phyloP scores from a whole-genome alignment of 1,284 basidiomycete genomes.

The Acaromyces ingoldii region DNA sequence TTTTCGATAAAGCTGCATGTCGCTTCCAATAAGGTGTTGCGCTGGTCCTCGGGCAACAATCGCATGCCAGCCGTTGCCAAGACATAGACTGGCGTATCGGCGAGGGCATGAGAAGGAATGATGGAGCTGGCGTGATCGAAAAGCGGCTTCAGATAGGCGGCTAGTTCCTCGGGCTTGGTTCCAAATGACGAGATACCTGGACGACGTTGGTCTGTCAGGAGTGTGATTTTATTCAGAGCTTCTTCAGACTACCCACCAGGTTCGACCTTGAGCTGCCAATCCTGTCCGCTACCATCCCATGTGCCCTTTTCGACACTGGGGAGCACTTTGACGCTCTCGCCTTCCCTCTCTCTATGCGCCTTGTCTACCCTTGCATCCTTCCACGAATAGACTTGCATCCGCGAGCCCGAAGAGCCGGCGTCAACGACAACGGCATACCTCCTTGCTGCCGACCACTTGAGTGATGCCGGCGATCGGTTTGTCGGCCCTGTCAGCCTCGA shows the following conservation, averaged over 20 bases:
- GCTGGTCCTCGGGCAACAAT: constrained; percentile 66
- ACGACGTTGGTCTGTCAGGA: too few relatives aligned
- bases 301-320: constrained; percentile 90
- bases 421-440: constrained; percentile 91
- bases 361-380: constrained; percentile 65
- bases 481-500: not conserved
- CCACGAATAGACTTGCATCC: constrained; percentile 97
- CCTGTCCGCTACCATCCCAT: constrained; percentile 58
- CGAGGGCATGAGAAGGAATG: constrained; percentile 76
- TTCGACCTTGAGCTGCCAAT: constrained; percentile 87
- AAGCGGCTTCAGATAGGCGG: constrained; percentile 72
- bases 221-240: constrained; percentile 14
- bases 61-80: constrained; percentile 98
- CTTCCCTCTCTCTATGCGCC: constrained; percentile 39
- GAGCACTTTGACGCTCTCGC: constrained; percentile 54
- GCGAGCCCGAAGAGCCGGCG: constrained; percentile 92
- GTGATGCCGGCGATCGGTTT: not conserved
- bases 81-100: constrained; percentile 82
- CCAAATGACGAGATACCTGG: constrained; percentile 82
- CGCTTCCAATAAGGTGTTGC: constrained; percentile 66
- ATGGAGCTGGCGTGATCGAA: constrained; percentile 75
- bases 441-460: constrained; percentile 22
- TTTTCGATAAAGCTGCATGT: constrained; percentile 79
- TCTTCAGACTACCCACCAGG: constrained; percentile 64
- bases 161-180: constrained; percentile 65